Base-by-base conservation (phyloP, 768 basidiomycete genomes). In the Mycena olivaceomarginata region DNA sequence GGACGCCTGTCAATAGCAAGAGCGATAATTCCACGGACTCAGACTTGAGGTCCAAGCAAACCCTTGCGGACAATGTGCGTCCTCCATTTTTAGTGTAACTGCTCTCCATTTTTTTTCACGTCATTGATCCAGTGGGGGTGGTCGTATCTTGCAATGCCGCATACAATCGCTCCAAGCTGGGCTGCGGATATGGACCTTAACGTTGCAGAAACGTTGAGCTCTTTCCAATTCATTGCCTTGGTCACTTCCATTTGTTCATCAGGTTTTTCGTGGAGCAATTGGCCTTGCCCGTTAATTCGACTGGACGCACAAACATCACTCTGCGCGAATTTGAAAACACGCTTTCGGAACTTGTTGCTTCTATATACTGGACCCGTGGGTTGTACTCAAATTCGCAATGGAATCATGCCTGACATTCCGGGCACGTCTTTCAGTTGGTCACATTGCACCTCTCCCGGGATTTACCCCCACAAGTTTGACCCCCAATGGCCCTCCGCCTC, bases 311-410 rank as follows among this genome's bases (percentile, higher is more conserved):
- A 25, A 59, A 59, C 57, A 37, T 59, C 16, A 59, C 57, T 13
- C 57, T 59, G 57, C 57, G 37, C 57, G 25, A 59, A 25, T 59
- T 59, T 25, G 57, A 59, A 59, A 59, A 59, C 57, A 59, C 57
- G 57, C 57, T 59, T 59, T 59, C 57, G 25, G 57, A 59, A 25
- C 57, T 59, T 59, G 57, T 59, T 59, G 57, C 57, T 59, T 59
- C 57, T 25, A 59, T 59, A 25, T 59, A 59, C 31, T 59, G 57
- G 57, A 59, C 57, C 57, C 57, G 57, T 59, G 57, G 37, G 57
- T 59, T 59, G 31, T 31, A 31, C 31, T 31, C 31, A 31, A 31
- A 31, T 31, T 31, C 3, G 31, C 57, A 59, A 59, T 37, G 25
- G 37, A 59, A 9, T 37, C 25, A 25, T 13, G 11, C 57, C 37